phyloP scores from a whole-genome alignment of 495 filamentous ascomycete species.

The Neurospora africana region DNA sequence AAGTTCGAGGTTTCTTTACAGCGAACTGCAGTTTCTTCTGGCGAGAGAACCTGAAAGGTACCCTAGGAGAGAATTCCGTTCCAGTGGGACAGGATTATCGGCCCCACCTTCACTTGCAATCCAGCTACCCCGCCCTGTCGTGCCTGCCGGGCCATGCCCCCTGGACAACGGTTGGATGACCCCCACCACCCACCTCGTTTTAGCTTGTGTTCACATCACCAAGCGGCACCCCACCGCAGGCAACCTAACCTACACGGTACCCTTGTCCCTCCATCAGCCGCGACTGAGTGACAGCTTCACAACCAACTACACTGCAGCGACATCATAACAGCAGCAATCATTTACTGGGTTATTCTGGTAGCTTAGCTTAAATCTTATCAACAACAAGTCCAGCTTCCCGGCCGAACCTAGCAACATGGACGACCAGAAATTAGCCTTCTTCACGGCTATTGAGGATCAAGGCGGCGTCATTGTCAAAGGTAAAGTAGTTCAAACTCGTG shows the following conservation, averaged over 20 bases:
- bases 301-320: background rate
- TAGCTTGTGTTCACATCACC: background rate
- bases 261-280: background rate
- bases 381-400: background rate
- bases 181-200: background rate
- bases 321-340: background rate
- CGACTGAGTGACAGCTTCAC: background rate
- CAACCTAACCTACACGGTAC: background rate
- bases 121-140: background rate
- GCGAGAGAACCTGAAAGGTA: background rate
- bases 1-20: background rate
- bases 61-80: background rate
- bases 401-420: constrained; percentile 10
- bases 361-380: background rate
- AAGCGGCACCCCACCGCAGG: background rate
- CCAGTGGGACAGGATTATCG: background rate
- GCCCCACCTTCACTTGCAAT: background rate
- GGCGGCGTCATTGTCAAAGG: constrained; percentile 37
- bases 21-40: background rate
- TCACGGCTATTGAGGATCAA: constrained; percentile 34
- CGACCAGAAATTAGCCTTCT: constrained; percentile 27
- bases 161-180: background rate
- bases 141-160: background rate
- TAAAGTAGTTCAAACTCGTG: constrained; percentile 10
- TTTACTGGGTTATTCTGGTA: background rate